These are phyloP conservation scores for Fraxinus sp. DNA, from an alignment of 305 asterid genomes.

Conservation along the genomic window DNA sequence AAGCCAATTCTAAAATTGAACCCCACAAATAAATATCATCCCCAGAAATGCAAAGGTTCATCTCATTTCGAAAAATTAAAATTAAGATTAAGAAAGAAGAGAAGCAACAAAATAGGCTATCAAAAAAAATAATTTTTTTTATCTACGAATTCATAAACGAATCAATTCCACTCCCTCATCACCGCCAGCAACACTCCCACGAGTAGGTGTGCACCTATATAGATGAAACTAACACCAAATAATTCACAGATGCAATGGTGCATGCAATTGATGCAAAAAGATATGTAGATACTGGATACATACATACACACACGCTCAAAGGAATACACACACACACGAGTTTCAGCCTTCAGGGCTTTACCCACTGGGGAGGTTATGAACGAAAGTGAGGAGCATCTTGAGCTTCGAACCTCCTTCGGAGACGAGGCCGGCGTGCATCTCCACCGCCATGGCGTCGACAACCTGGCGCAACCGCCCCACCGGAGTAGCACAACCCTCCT, in stretches of 20 bases:
- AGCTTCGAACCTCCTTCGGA: conserved; percentile 93
- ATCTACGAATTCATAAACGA: conserved; percentile 6
- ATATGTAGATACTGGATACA: neutral
- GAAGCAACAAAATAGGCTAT: neutral
- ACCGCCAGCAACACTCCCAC: neutral
- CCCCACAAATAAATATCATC: neutral
- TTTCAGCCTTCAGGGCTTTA: conserved; percentile 29
- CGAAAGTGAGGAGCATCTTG: conserved; percentile 81
- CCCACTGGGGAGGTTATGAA: conserved; percentile 81
- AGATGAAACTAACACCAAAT: neutral
- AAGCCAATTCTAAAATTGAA: neutral
- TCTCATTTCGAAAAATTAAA: neutral
- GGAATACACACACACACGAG: neutral
- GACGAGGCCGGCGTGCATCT: conserved; percentile 96
- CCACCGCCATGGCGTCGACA: conserved; percentile 91
- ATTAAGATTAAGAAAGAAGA: neutral
- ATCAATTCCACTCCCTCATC: conserved; percentile 11
- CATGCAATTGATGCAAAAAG: neutral
- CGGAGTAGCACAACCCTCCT: conserved; percentile 64
- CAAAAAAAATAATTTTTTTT: neutral
- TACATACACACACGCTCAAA: neutral
- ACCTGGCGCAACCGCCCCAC: conserved; percentile 71
- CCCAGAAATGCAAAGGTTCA: neutral
- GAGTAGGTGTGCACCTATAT: neutral
- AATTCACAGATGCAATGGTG: neutral